These are phyloP conservation scores for Pythium biforme DNA, from an alignment of 352 stramenopile species.

Conservation along the genomic window DNA sequence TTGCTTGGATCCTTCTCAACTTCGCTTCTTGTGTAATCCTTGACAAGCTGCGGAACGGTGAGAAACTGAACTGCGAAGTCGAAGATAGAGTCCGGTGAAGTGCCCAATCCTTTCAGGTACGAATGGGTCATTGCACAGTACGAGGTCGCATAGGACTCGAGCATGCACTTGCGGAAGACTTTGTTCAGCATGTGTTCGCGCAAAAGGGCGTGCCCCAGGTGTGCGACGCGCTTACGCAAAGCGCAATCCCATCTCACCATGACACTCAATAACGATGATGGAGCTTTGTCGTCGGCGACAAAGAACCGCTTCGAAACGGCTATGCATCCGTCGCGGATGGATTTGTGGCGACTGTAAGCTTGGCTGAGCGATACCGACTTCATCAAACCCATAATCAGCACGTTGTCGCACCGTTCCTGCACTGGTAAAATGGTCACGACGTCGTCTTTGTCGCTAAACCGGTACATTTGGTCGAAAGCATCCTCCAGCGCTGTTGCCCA, in stretches of 20 bases:
- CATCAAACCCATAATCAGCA: constrained; percentile 18
- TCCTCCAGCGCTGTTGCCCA: constrained; percentile 14
- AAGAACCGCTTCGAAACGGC: constrained; percentile 44
- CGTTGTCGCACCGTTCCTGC: constrained; percentile 11
- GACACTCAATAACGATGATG: constrained; percentile 40
- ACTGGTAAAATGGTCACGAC: neutral
- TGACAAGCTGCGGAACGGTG: constrained; percentile 77
- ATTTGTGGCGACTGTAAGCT: constrained; percentile 53
- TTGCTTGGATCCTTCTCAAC: constrained; percentile 42
- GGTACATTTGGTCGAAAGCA: constrained; percentile 6
- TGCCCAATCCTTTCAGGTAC: constrained; percentile 77
- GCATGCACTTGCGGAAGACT: constrained; percentile 67
- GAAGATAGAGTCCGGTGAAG: constrained; percentile 85
- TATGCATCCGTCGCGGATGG: constrained; percentile 62
- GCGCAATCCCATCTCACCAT: constrained; percentile 73
- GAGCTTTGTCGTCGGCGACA: constrained; percentile 24
- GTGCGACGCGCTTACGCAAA: constrained; percentile 52
- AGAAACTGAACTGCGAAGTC: constrained; percentile 88
- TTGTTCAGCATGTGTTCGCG: constrained; percentile 79
- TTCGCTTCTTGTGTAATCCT: constrained; percentile 73
- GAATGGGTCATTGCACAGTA: constrained; percentile 75
- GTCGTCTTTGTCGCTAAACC: neutral
- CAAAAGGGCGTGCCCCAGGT: constrained; percentile 60
- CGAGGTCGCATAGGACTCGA: constrained; percentile 68
- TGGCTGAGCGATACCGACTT: constrained; percentile 48